Evolutionary conservation across 352 stramenopile species (phyloP).

Genomic region (Elongisporangium prolatum): DNA sequence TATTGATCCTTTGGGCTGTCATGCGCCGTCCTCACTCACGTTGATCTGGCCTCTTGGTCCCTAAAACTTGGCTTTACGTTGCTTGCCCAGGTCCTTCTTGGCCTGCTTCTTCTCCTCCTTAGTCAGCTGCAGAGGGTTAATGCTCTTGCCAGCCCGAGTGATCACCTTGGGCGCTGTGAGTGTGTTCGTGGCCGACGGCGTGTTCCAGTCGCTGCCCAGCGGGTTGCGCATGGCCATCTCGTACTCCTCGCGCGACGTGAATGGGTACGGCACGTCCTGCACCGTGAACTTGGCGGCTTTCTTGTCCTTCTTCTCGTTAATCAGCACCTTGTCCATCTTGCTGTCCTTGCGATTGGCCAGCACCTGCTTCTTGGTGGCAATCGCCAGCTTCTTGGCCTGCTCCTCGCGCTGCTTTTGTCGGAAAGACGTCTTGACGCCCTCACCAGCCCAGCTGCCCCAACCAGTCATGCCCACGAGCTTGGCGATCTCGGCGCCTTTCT

Average conservation of each 20-base stretch:
- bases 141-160: constrained; percentile 90
- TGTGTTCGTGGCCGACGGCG: constrained; percentile 83
- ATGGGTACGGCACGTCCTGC: constrained; percentile 96
- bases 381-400: constrained; percentile 61
- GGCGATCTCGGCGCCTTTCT: constrained; percentile 74
- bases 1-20: constrained; percentile 4
- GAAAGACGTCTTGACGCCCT: constrained; percentile 70
- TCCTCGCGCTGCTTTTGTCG: constrained; percentile 82
- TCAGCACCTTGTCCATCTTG: constrained; percentile 64
- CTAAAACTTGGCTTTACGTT: constrained; percentile 84
- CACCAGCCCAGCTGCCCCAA: constrained; percentile 90
- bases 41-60: not conserved
- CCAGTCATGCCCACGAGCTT: constrained; percentile 83
- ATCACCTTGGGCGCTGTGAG: constrained; percentile 94
- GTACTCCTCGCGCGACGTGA: constrained; percentile 96
- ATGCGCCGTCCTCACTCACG: not conserved
- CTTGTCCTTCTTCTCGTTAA: constrained; percentile 89
- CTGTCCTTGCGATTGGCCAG: constrained; percentile 66
- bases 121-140: constrained; percentile 88
- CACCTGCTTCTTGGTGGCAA: constrained; percentile 69
- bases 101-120: constrained; percentile 85
- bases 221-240: constrained; percentile 95
- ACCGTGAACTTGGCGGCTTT: constrained; percentile 83
- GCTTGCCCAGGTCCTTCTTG: constrained; percentile 71
- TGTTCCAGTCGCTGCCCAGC: constrained; percentile 95